Evolutionary conservation across 345 rosid species (phyloP).

Genomic region (Populus davidiana): DNA sequence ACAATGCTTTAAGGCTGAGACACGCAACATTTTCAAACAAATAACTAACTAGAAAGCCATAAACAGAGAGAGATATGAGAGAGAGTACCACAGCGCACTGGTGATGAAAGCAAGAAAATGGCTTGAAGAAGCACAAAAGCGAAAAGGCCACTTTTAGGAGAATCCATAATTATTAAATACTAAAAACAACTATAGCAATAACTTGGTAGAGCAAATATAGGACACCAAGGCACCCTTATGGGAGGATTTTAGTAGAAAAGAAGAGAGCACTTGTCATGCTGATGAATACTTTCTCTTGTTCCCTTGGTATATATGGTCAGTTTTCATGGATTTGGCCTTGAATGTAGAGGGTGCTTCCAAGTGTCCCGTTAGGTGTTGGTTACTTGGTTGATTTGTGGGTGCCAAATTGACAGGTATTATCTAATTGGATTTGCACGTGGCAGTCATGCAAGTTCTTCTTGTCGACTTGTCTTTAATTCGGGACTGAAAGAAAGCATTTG

Average conservation of each 20-base stretch:
- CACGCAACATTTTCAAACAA: not conserved
- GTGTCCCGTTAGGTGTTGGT: slow-evolving; percentile 18
- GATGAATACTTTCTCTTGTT: not conserved
- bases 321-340: not conserved
- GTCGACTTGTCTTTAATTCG: not conserved
- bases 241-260: not conserved
- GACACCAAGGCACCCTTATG: not conserved
- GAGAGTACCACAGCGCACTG: slow-evolving; percentile 21
- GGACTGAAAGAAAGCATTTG: not conserved
- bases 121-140: slow-evolving; percentile 25
- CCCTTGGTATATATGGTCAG: not conserved
- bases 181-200: not conserved
- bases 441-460: slow-evolving; percentile 17
- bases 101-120: slow-evolving; percentile 33
- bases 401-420: not conserved
- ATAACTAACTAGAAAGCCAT: not conserved
- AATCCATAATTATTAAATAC: slow-evolving; percentile 21
- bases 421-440: slow-evolving; percentile 15
- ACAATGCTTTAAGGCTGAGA: not conserved
- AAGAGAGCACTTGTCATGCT: not conserved
- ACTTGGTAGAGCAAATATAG: not conserved
- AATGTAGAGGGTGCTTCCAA: slow-evolving; percentile 5
- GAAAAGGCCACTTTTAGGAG: slow-evolving; percentile 11
- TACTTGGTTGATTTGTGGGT: not conserved
- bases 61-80: not conserved